These are phyloP conservation scores for Epichloe scottii DNA, from an alignment of 2,329 filamentous ascomycete genomes.

Conservation along the genomic window DNA sequence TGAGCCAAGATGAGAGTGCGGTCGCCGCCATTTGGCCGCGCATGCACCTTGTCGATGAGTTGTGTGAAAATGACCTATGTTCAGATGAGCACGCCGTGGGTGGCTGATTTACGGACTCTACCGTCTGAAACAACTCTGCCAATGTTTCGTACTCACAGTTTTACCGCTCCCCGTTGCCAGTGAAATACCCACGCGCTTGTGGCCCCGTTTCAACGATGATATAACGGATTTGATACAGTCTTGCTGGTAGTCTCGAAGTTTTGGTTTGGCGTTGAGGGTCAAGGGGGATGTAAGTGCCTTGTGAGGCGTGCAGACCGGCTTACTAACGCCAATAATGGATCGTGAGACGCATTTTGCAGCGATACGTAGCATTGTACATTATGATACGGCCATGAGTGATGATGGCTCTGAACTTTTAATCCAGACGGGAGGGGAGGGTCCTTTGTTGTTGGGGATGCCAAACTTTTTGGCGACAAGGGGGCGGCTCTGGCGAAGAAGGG, in stretches of 20 bases:
- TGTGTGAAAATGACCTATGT: slow-evolving; percentile 85
- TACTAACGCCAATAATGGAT: slow-evolving; percentile 7
- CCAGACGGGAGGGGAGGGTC: not conserved
- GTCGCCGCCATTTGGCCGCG: slow-evolving; percentile 36
- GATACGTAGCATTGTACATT: slow-evolving; percentile 26
- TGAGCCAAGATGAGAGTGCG: slow-evolving; percentile 89
- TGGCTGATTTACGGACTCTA: not conserved
- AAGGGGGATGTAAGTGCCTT: slow-evolving; percentile 14
- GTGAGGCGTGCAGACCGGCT: slow-evolving; percentile 5
- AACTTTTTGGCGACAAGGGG: not conserved
- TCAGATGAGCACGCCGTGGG: not conserved
- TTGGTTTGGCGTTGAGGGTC: slow-evolving; percentile 26
- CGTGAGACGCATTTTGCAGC: slow-evolving; percentile 16
- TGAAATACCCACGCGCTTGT: slow-evolving; percentile 72
- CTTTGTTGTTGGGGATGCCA: slow-evolving; percentile 4
- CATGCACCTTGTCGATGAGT: slow-evolving; percentile 64
- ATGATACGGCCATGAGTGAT: slow-evolving; percentile 8
- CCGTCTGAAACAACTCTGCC: not conserved
- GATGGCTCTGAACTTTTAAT: not conserved
- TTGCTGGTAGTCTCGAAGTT: slow-evolving; percentile 74
- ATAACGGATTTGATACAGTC: slow-evolving; percentile 81
- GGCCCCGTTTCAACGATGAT: slow-evolving; percentile 52
- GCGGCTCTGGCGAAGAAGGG: not conserved
- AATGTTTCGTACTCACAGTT: slow-evolving; percentile 44
- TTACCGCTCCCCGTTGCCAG: slow-evolving; percentile 83